Evolutionary conservation across 495 filamentous ascomycete species (phyloP).

Genomic region (Xylaria scruposa): DNA sequence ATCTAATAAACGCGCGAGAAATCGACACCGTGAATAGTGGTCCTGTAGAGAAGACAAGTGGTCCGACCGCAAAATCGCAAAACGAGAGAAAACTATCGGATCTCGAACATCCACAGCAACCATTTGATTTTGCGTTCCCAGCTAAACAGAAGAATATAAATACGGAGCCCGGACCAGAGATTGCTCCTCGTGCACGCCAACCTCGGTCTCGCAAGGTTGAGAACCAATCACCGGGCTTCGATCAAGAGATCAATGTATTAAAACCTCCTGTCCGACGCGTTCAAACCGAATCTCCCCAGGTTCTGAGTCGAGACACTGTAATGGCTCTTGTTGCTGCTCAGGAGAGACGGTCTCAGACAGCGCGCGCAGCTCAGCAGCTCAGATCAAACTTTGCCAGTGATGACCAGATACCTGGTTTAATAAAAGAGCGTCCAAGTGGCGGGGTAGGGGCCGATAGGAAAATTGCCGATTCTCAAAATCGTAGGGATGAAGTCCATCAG

Average conservation of each 20-base stretch:
- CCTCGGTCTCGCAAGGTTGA: conserved; percentile 32
- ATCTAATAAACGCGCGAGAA: conserved; percentile 30
- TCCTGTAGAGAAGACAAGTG: background rate
- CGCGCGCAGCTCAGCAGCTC: conserved; percentile 19
- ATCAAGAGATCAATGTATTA: conserved; percentile 22
- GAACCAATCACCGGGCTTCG: conserved; percentile 16
- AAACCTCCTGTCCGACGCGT: conserved; percentile 19
- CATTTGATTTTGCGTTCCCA: conserved; percentile 36
- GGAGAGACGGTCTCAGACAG: conserved; percentile 34
- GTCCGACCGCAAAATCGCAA: background rate
- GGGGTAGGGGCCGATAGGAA: background rate
- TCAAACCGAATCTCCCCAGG: conserved; percentile 25
- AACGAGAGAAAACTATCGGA: background rate
- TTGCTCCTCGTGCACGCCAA: conserved; percentile 25
- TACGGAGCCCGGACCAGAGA: conserved; percentile 31
- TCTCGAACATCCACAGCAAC: conserved; percentile 21
- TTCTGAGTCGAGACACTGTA: conserved; percentile 24
- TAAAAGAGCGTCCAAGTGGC: background rate
- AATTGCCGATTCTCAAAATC: background rate
- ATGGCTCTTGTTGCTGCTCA: conserved; percentile 30
- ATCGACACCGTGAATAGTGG: background rate
- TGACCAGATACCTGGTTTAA: background rate
- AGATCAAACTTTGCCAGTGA: background rate
- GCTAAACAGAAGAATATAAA: conserved; percentile 18
- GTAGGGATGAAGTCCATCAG: background rate